Base-by-base conservation (phyloP, 2,329 filamentous ascomycete species). In the Alternaria dauci region DNA sequence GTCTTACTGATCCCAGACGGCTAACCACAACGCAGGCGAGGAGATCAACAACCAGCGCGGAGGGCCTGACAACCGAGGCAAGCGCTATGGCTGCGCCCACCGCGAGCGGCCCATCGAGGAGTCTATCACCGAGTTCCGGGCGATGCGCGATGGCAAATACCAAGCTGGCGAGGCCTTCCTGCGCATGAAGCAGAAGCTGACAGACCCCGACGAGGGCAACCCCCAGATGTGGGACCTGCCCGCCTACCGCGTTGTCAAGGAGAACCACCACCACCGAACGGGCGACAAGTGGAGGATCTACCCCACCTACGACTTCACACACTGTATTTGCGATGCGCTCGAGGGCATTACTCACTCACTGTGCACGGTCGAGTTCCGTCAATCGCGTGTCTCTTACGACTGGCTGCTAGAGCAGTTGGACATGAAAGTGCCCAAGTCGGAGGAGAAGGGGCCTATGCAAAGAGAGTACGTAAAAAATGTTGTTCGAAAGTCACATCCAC, bases 211-310 rank as follows among this genome's bases (percentile, higher is more conserved):
- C 52, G 89, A 90, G 70, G 89, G 90, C 30, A 97, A 97, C 77
- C 93, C 94, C 7, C 92, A 96, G 79, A 94, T 97, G 91, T 97
- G 94, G 94, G 94, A 98, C 83, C 81, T 97, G 55, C 91, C 92
- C 2, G 94, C 94, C 16, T 98, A 97, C 79, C 88, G 94, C 62
- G 89, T 98, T 56, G 85, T 93, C 62, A 87, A 90, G 71, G 88
- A 91, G 70, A 82, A 82, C 62, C 85, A 88, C 43, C 93, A 96
- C 76, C 88, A 92, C 78, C 87, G 92, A 36, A 96, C 94, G 0
- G 92, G 91, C 30, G 83, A 87, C 66, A 88, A 90, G 74, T 98
- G 94, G 93, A 90, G 89, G 78, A 96, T 97, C 65, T 97, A 97
- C 77, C 95, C 95, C 0, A 96, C 94, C 0, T 97, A 97, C 74